Evolutionary conservation across 176 grass and related monocot species (phyloP).

Genomic region (Triticum aestivum): DNA sequence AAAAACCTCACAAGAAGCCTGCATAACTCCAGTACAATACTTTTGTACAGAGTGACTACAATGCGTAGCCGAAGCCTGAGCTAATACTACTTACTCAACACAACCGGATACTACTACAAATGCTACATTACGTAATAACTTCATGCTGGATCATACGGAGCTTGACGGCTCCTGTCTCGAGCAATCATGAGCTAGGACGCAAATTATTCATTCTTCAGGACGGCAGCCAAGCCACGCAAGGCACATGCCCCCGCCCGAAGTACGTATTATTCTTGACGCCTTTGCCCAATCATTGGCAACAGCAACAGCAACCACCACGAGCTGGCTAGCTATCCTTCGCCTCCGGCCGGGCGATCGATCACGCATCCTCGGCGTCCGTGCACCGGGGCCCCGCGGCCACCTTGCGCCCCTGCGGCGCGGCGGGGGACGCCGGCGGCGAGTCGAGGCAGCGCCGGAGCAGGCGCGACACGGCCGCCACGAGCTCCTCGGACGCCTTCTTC

Average conservation of each 20-base stretch:
- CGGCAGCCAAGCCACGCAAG: not conserved
- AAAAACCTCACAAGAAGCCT: not conserved
- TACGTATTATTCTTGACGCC: constrained; percentile 24
- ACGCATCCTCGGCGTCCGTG: constrained; percentile 15
- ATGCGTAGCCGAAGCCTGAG: not conserved
- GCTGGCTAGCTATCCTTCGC: not conserved
- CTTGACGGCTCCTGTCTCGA: constrained; percentile 17
- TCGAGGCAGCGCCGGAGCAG: constrained; percentile 68
- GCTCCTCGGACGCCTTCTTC: constrained; percentile 27
- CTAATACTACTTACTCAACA: not conserved
- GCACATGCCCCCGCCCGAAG: not conserved
- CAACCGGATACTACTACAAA: not conserved
- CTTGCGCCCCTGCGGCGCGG: constrained; percentile 27
- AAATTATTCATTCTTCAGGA: constrained; percentile 5
- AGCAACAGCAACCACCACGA: not conserved
- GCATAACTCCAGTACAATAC: not conserved
- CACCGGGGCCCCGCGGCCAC: constrained; percentile 31
- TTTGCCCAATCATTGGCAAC: not conserved
- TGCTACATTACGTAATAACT: not conserved
- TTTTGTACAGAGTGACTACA: not conserved
- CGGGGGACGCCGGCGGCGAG: constrained; percentile 46
- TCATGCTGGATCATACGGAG: constrained; percentile 52
- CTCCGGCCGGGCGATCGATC: not conserved
- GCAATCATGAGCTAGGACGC: constrained; percentile 39
- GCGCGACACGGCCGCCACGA: constrained; percentile 59